Conservation (phyloP, 2,329 filamentous ascomycete species). For the Lachnellula hyalina region DNA sequence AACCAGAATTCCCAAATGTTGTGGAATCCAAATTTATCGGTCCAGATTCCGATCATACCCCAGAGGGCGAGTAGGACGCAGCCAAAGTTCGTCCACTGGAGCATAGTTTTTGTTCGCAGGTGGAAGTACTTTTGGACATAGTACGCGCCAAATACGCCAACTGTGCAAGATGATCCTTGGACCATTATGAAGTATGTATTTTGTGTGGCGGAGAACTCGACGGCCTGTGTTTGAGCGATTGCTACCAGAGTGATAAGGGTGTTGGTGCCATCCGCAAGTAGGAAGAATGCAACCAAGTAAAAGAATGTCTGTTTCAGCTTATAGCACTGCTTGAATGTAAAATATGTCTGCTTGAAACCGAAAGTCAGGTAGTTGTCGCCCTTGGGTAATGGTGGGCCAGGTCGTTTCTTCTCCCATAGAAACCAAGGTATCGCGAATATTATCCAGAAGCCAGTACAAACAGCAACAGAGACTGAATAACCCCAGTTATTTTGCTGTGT, state of each 20-base stretch:
- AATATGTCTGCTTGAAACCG: slow-evolving; percentile 29
- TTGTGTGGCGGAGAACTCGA: slow-evolving; percentile 25
- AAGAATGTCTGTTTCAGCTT: slow-evolving; percentile 28
- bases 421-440: slow-evolving; percentile 30
- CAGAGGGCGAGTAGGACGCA: slow-evolving; percentile 25
- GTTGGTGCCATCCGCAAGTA: slow-evolving; percentile 27
- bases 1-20: slow-evolving; percentile 31
- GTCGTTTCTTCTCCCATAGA: slow-evolving; percentile 29
- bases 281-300: slow-evolving; percentile 29
- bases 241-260: slow-evolving; percentile 25
- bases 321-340: slow-evolving; percentile 25
- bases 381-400: slow-evolving; percentile 25
- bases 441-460: slow-evolving; percentile 30
- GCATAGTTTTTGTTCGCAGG: slow-evolving; percentile 28
- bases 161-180: slow-evolving; percentile 17
- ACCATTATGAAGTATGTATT: slow-evolving; percentile 29
- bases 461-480: slow-evolving; percentile 28
- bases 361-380: slow-evolving; percentile 28
- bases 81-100: slow-evolving; percentile 26
- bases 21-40: slow-evolving; percentile 26
- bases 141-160: slow-evolving; percentile 26
- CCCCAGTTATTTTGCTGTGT: slow-evolving; percentile 27
- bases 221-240: slow-evolving; percentile 28
- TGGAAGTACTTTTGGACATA: slow-evolving; percentile 24
- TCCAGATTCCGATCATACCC: slow-evolving; percentile 31